Conservation (phyloP, 345 rosid species). For the Brassica rapa region DNA sequence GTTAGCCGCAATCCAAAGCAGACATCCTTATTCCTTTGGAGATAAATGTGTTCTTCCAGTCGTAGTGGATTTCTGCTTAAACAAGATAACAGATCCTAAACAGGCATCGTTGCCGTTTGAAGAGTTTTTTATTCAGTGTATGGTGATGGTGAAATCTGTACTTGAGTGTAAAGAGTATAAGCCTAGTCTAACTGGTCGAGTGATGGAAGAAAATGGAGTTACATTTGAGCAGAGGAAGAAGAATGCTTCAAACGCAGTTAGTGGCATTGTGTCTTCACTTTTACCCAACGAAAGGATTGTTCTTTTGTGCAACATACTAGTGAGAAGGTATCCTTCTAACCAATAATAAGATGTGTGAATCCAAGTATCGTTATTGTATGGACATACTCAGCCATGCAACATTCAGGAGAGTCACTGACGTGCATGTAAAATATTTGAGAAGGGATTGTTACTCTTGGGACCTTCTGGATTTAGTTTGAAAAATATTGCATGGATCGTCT, state of each 20-base stretch:
- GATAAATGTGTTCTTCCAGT: conserved; percentile 79
- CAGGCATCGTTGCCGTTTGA: conserved; percentile 62
- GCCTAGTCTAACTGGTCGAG: conserved; percentile 81
- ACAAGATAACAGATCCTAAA: conserved; percentile 74
- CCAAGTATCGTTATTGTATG: conserved; percentile 1
- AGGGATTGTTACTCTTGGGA: neutral
- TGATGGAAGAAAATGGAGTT: conserved; percentile 75
- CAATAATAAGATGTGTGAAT: conserved; percentile 7
- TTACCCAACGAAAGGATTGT: conserved; percentile 78
- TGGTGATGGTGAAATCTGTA: conserved; percentile 88
- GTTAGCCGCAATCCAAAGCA: conserved; percentile 73
- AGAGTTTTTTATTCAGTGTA: conserved; percentile 88
- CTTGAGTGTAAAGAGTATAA: conserved; percentile 96
- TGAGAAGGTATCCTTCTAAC: conserved; percentile 68
- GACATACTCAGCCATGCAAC: neutral
- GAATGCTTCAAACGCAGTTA: conserved; percentile 66
- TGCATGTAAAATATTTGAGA: conserved; percentile 17
- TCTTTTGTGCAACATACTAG: conserved; percentile 78
- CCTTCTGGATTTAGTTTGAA: conserved; percentile 14
- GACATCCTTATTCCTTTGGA: conserved; percentile 96
- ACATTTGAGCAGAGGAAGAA: conserved; percentile 85
- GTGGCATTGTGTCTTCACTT: conserved; percentile 72
- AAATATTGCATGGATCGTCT: conserved; percentile 13
- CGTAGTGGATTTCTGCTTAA: conserved; percentile 88
- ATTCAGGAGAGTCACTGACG: neutral